phyloP scores from a whole-genome alignment of 2,329 filamentous ascomycete species.

The Paracamarosporium sp. region DNA sequence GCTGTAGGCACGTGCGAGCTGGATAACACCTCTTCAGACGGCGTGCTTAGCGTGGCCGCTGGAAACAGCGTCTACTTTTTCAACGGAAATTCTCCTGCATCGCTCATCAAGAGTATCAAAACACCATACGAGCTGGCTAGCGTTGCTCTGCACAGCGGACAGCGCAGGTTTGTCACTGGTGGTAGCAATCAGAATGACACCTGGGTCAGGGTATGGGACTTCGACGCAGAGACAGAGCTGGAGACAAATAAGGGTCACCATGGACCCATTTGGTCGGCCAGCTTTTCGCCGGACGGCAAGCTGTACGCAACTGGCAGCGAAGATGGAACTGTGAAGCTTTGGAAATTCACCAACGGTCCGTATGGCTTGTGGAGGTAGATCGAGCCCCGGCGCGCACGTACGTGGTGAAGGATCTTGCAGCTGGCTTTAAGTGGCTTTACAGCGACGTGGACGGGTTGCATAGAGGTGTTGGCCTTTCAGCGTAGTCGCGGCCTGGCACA shows the following conservation, averaged over 20 bases:
- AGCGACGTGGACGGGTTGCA: neutral
- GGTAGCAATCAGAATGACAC: constrained; percentile 80
- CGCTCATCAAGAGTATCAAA: constrained; percentile 77
- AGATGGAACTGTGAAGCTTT: constrained; percentile 95
- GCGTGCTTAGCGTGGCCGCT: constrained; percentile 87
- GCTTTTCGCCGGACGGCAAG: constrained; percentile 94
- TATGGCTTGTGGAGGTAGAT: constrained; percentile 69
- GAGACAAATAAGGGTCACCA: constrained; percentile 97
- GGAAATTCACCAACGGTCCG: constrained; percentile 70
- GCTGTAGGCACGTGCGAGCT: constrained; percentile 93
- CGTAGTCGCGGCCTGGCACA: neutral
- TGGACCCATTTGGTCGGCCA: constrained; percentile 94
- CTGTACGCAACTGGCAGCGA: constrained; percentile 96
- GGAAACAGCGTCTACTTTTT: constrained; percentile 95
- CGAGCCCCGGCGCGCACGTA: neutral
- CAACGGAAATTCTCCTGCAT: constrained; percentile 73
- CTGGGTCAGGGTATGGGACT: constrained; percentile 94
- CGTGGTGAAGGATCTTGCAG: neutral
- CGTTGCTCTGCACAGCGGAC: constrained; percentile 83
- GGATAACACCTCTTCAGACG: constrained; percentile 66
- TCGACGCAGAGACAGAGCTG: constrained; percentile 81
- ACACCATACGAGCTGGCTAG: constrained; percentile 88
- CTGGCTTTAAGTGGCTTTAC: neutral
- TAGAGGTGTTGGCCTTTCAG: neutral
- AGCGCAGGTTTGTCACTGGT: constrained; percentile 85